These are phyloP conservation scores for Globisporangium cederbergense DNA, from an alignment of 352 stramenopile genomes.

Conservation along the genomic window DNA sequence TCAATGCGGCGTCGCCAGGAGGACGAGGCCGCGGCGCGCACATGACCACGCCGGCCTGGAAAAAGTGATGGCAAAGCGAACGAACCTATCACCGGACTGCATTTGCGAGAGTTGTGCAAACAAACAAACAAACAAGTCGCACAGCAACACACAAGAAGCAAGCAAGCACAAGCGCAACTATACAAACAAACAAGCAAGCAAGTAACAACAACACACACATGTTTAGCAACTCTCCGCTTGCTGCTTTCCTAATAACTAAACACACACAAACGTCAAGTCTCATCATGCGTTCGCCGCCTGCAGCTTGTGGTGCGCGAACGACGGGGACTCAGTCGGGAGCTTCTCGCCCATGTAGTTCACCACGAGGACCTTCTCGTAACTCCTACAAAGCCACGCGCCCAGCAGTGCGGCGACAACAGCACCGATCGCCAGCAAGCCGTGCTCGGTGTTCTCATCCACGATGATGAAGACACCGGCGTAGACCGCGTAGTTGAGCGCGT, in stretches of 20 bases:
- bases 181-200: slow-evolving; percentile 5
- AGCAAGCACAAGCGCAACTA: neutral
- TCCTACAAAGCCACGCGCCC: slow-evolving; percentile 25
- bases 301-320: slow-evolving; percentile 14
- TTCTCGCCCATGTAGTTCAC: slow-evolving; percentile 16
- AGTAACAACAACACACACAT: neutral
- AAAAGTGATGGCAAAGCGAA: slow-evolving; percentile 32
- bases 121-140: neutral
- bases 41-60: slow-evolving; percentile 70
- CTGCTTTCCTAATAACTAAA: neutral
- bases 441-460: slow-evolving; percentile 13
- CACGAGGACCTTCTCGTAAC: slow-evolving; percentile 21
- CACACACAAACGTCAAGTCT: neutral
- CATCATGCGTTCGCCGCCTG: neutral
- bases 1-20: slow-evolving; percentile 21
- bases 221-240: neutral
- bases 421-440: slow-evolving; percentile 4
- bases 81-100: neutral
- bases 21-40: slow-evolving; percentile 58
- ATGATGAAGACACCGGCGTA: slow-evolving; percentile 23
- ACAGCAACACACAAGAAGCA: neutral
- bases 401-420: slow-evolving; percentile 19
- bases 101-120: neutral
- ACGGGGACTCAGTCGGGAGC: slow-evolving; percentile 29
- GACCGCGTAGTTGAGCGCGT: slow-evolving; percentile 24